phyloP scores from a whole-genome alignment of 495 filamentous ascomycete species.

The Bryoglossum gracile region DNA sequence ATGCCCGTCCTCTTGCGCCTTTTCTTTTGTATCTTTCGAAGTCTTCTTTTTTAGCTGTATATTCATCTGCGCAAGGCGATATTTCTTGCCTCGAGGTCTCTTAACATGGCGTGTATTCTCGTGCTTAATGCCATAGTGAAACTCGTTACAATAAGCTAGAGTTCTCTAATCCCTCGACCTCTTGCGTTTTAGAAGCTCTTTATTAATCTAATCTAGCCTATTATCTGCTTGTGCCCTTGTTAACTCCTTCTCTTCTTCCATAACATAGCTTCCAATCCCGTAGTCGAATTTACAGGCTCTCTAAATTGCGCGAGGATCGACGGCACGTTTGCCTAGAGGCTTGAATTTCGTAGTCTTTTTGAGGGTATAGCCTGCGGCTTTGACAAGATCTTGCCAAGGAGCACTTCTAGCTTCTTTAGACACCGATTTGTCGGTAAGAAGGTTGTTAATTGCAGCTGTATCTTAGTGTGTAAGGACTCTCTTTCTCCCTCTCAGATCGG shows the following conservation, averaged over 20 bases:
- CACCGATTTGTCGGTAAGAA: too few relatives aligned
- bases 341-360: background rate
- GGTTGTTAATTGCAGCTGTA: background rate
- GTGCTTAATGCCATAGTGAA: background rate
- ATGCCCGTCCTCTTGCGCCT: too few relatives aligned
- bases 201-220: background rate
- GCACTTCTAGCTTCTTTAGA: background rate
- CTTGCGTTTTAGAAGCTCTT: background rate
- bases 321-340: background rate
- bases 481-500: conserved; percentile 6
- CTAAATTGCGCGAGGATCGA: background rate
- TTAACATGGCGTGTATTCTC: background rate
- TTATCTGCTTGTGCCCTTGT: background rate
- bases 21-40: background rate
- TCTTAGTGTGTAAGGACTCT: conserved; percentile 5
- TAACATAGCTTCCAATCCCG: background rate
- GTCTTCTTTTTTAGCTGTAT: background rate
- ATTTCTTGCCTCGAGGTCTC: background rate
- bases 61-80: background rate
- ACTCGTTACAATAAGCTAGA: background rate
- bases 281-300: background rate
- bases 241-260: background rate
- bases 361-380: background rate
- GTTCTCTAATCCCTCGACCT: background rate
- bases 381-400: conserved; percentile 2